phyloP scores from a whole-genome alignment of 306 rosid genomes.

The Vigna unguiculata region DNA sequence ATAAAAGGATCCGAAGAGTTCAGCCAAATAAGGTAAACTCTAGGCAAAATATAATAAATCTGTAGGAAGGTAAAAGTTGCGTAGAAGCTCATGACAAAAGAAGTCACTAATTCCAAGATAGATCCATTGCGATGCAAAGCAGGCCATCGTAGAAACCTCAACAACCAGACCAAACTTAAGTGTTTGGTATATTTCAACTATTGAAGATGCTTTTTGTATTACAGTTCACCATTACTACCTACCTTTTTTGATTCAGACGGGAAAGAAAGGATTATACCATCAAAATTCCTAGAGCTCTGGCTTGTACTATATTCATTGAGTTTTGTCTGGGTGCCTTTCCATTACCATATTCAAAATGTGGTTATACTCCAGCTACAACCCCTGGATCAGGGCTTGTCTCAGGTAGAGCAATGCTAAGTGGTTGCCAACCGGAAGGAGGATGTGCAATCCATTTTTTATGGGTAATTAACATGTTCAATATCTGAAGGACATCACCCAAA shows the following conservation, averaged over 20 bases:
- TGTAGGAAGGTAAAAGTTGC: conserved; percentile 19
- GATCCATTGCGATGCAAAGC: conserved; percentile 35
- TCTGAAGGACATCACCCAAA: conserved; percentile 76
- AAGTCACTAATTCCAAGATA: conserved; percentile 38
- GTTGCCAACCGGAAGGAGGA: conserved; percentile 94
- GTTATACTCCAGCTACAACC: conserved; percentile 36
- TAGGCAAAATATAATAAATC: conserved; percentile 35
- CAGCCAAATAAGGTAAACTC: conserved; percentile 41
- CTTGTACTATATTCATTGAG: conserved; percentile 36
- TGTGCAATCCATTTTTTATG: conserved; percentile 82
- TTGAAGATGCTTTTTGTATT: conserved; percentile 28
- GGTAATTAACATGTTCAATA: conserved; percentile 64
- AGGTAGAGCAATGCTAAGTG: conserved; percentile 63
- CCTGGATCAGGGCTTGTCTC: conserved; percentile 57
- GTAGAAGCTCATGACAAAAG: conserved; percentile 21
- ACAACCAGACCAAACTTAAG: conserved; percentile 34
- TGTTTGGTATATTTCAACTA: conserved; percentile 37
- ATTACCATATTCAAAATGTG: conserved; percentile 34
- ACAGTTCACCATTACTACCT: conserved; percentile 42
- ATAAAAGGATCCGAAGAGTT: conserved; percentile 38
- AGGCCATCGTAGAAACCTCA: conserved; percentile 36
- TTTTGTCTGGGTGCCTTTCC: conserved; percentile 44
- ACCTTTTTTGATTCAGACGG: conserved; percentile 28
- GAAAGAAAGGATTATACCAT: conserved; percentile 29
- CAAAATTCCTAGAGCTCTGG: conserved; percentile 37